Percentiles rank a stretch among this genome's conserved stretches.
Conservation (phyloP, 1,139 yeast genomes). For the Taphrina pruni region DNA sequence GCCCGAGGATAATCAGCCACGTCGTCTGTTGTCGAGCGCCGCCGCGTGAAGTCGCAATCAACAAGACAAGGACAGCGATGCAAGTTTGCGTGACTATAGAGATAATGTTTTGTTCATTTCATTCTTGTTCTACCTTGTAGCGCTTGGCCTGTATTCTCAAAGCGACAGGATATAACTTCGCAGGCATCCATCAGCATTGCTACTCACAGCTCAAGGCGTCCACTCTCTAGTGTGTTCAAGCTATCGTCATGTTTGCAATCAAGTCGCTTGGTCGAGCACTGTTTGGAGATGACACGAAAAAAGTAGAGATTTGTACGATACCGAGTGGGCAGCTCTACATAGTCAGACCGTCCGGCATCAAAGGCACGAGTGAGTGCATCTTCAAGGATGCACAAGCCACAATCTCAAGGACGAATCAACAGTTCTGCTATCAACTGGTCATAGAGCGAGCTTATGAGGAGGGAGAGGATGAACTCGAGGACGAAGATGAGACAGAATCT, state of each 20-base stretch:
- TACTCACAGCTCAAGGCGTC: background rate
- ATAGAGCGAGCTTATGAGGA: constrained; percentile 73
- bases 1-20: constrained; percentile 5
- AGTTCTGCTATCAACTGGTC: constrained; percentile 71
- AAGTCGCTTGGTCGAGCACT: constrained; percentile 41
- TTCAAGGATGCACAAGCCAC: constrained; percentile 50
- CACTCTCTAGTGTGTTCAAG: background rate
- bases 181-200: too few species aligned
- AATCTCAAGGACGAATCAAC: constrained; percentile 65
- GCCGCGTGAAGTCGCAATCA: constrained; percentile 1
- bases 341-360: constrained; percentile 78
- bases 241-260: constrained; percentile 38
- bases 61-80: constrained; percentile 13
- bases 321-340: constrained; percentile 82
- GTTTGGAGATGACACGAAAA: constrained; percentile 57
- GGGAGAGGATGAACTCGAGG: constrained; percentile 62
- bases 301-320: constrained; percentile 67
- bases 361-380: constrained; percentile 84
- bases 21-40: background rate
- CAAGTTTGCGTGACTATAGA: background rate
- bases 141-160: background rate
- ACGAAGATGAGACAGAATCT: constrained; percentile 64
- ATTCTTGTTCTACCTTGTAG: background rate
- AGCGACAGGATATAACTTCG: too few species aligned
- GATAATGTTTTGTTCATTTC: background rate